Base-by-base conservation (phyloP, 2,329 filamentous ascomycete species). In the Arthrocladium fulminans region DNA sequence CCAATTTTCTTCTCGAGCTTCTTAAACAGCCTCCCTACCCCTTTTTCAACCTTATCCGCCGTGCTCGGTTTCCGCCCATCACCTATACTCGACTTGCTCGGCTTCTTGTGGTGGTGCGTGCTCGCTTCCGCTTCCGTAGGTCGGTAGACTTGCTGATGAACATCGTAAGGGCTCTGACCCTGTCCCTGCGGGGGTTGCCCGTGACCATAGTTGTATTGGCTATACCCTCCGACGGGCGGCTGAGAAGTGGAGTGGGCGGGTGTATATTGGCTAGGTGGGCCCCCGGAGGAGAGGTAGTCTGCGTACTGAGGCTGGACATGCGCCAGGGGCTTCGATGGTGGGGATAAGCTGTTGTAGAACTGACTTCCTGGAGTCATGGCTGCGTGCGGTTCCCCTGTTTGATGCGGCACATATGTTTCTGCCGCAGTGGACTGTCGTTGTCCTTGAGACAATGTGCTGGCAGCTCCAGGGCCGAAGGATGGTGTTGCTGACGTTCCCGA, bases 121-220 rank as follows among this genome's bases (percentile, higher is more conserved):
- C 56, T 56, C 10, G 63, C 63, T 52, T 73, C 70, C 13, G 60
- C 60, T 45, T 71, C 67, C 0, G 70, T 71, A 1, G 71, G 71
- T 42, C 66, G 59, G 49, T 73, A 73, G 12, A 72, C 56, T 52
- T 73, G 71, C 34, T 57, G 65, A 55, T 74, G 71, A 8, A 73
- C 58, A 51, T 68, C 65, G 49, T 71, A 73, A 1, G 54, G 49
- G 55, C 63, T 51, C 45, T 51, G 35, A 27, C 47, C 50, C 51
- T 43, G 52, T 41, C 45, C 55, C 53, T 20, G 41, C 15, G 51
- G 54, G 20, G 52, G 37, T 19, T 47, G 27, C 8, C 44, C 34
- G 38, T 67, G 64, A n/a, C 60, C 62, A 54, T 73, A 72, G 10
- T 65, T 62, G 52, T 67, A 71, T 17, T 45, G 63, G 8, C 67